Evolutionary conservation across 495 filamentous ascomycete species (phyloP).

Genomic region (Elasticomyces elasticus): DNA sequence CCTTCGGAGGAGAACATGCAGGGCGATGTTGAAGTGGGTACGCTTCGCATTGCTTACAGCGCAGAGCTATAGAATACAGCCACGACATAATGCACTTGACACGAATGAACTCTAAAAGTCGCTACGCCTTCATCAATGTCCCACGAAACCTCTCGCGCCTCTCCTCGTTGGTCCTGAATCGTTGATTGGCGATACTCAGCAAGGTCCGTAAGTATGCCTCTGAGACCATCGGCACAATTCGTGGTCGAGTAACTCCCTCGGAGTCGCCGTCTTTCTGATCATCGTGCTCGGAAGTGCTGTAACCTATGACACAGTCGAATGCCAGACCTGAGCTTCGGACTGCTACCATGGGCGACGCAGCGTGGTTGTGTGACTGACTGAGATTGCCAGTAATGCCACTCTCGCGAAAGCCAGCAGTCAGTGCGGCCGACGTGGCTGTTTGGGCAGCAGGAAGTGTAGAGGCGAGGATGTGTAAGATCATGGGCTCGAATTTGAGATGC

Average conservation of each 20-base stretch:
- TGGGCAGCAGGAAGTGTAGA: conserved; percentile 64
- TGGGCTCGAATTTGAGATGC: conserved; percentile 87
- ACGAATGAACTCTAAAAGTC: too few species aligned
- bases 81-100: too few species aligned
- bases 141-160: conserved; percentile 47
- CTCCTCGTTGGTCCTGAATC: conserved; percentile 64
- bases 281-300: conserved; percentile 22
- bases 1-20: too few species aligned
- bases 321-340: conserved; percentile 69
- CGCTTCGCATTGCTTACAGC: too few species aligned
- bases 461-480: conserved; percentile 85
- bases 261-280: neutral
- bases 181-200: conserved; percentile 58
- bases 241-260: conserved; percentile 4
- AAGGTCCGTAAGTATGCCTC: conserved; percentile 54
- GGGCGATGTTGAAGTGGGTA: too few species aligned
- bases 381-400: conserved; percentile 45
- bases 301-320: conserved; percentile 69
- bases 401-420: conserved; percentile 79
- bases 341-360: conserved; percentile 52
- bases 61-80: too few species aligned
- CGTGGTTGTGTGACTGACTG: neutral
- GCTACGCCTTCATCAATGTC: conserved; percentile 7
- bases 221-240: conserved; percentile 32
- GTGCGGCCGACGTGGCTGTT: conserved; percentile 56